Evolutionary conservation across 306 rosid species (phyloP).

Genomic region (Prinsepia uniflora): DNA sequence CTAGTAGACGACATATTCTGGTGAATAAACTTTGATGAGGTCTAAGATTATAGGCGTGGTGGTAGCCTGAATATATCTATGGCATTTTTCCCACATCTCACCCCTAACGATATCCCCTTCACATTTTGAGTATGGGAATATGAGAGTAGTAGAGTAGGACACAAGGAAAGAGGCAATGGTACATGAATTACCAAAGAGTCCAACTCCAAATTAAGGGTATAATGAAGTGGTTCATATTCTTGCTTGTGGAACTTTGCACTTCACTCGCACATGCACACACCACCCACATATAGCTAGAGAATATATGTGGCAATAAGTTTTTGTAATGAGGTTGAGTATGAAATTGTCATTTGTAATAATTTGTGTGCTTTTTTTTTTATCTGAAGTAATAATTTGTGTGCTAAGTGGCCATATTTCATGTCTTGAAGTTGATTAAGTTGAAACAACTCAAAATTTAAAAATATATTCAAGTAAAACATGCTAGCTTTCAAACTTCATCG

Average conservation of each 20-base stretch:
- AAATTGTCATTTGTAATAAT: too few species aligned
- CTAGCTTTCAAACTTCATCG: too few species aligned
- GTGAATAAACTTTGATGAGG: not conserved
- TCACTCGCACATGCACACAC: not conserved
- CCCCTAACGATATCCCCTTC: not conserved
- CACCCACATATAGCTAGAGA: too few species aligned
- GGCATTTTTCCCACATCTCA: not conserved
- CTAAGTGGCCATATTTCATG: too few species aligned
- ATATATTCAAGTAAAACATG: too few species aligned
- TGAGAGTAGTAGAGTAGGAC: too few species aligned
- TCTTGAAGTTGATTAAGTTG: too few species aligned
- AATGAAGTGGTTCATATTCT: conserved; percentile 3
- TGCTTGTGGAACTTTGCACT: conserved; percentile 18
- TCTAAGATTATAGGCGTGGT: not conserved
- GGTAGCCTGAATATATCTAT: not conserved
- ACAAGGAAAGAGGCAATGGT: not conserved
- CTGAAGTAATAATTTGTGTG: too few species aligned
- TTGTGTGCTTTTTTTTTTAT: too few species aligned
- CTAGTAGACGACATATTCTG: not conserved
- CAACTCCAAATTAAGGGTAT: not conserved
- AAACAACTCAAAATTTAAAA: too few species aligned
- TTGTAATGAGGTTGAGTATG: too few species aligned
- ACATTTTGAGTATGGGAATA: not conserved
- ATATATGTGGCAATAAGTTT: too few species aligned
- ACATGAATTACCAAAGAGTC: not conserved